Evolutionary conservation across 139 green algal genomes (phyloP), one percentile per base, ranked within the genome.

Genomic region (Chlamydomonas schloesseri): DNA sequence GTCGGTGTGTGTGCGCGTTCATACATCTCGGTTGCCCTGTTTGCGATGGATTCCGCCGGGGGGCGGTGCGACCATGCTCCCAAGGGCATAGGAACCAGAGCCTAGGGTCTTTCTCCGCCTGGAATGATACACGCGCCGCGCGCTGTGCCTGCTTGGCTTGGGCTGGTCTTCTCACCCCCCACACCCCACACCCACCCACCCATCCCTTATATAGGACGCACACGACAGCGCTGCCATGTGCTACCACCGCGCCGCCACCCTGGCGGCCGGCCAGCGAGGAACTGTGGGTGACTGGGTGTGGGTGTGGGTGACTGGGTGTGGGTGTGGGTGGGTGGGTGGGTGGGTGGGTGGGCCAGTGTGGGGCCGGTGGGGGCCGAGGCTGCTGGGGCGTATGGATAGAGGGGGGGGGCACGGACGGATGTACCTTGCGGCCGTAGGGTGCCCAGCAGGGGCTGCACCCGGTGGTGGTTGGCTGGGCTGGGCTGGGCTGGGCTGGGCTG

Each of bases 181-280:
- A n/a, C 18, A 42, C 65, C 6, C 65, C 65, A 21, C 65, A 20
- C n/a, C 21, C 20, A 0, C 20, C 18, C 0, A 14, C 14, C 20
- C 17, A 14, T 28, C 2, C 67, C 14, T 8, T 0, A 26, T 10
- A 5, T 67, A 85, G 79, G 67, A 50, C 11, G 5, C 65, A 0
- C 67, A 37, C 24, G 65, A 85, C 67, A 33, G 42, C 31, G 79
- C 79, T 10, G 79, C 79, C 67, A 76, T 77, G 67, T 85, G 79
- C 50, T 85, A 77, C 47, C 5, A 50, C 29, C 65, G 67, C 13
- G 46, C 79, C 2, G 46, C 79, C 14, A 37, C 5, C 5, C 79
- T 85, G n/a, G 79, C 79, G 14, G 24, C 37, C 20, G n/a, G 42
- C 28, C 47, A 68, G 31, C 29, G 31, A 0, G 67, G 29, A 0